A percentile compares a stretch with the other conserved stretches of the same genome.
Evolutionary conservation across 2,329 filamentous ascomycete species (phyloP).

Genomic region (Didymella keratinophila): DNA sequence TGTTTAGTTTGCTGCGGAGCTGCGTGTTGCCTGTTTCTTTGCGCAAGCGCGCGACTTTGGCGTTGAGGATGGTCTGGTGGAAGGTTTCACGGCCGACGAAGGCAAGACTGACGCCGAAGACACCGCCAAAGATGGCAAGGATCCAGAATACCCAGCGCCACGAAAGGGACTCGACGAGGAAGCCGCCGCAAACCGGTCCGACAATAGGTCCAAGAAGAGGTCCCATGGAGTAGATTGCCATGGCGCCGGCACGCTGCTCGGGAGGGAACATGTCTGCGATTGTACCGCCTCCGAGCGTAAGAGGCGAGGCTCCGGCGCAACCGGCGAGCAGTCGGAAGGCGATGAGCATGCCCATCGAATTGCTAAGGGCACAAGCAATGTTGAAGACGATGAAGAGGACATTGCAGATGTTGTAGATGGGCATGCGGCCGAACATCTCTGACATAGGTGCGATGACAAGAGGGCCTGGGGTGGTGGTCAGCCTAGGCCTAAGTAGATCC

Average conservation of each 20-base stretch:
- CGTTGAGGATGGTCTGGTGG: conserved; percentile 56
- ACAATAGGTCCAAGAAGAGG: conserved; percentile 49
- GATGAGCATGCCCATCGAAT: conserved; percentile 49
- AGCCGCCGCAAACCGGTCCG: conserved; percentile 46
- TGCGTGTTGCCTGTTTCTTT: conserved; percentile 58
- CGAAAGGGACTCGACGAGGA: conserved; percentile 42
- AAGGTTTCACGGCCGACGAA: conserved; percentile 58
- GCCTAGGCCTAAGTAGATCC: background rate
- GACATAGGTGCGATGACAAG: conserved; percentile 49
- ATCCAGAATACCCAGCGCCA: conserved; percentile 52
- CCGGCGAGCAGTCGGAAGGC: conserved; percentile 50
- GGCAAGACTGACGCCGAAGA: conserved; percentile 49
- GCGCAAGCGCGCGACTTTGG: conserved; percentile 56
- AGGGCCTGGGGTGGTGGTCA: conserved; percentile 34
- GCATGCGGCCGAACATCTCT: conserved; percentile 47
- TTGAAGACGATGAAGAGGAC: conserved; percentile 62
- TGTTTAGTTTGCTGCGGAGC: conserved; percentile 54
- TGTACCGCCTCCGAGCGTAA: conserved; percentile 49
- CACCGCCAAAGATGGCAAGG: conserved; percentile 44
- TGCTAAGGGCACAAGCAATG: conserved; percentile 50
- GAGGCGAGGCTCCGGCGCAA: conserved; percentile 41
- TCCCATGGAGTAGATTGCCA: conserved; percentile 49
- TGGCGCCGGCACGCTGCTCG: conserved; percentile 46
- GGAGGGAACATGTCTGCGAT: conserved; percentile 49
- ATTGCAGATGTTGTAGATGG: conserved; percentile 51